Conservation (phyloP, 305 asterid genomes). For the Fraxinus angustifolia region DNA sequence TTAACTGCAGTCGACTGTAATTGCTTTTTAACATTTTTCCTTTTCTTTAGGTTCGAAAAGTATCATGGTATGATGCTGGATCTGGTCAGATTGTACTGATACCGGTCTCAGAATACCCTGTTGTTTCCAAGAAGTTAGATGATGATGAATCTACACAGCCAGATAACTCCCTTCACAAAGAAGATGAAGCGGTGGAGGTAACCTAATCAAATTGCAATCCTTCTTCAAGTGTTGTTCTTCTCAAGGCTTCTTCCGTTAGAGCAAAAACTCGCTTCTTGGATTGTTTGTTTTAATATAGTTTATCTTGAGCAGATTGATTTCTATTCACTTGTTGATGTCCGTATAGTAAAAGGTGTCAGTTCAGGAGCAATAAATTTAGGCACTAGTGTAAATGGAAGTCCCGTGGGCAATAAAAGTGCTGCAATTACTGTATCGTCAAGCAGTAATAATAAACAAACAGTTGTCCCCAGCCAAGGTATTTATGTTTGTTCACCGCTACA, state of each 20-base stretch:
- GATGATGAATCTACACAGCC: constrained; percentile 45
- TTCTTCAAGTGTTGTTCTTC: background rate
- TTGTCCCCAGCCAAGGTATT: constrained; percentile 45
- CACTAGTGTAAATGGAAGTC: constrained; percentile 34
- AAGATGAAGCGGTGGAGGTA: constrained; percentile 93
- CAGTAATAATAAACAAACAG: constrained; percentile 35
- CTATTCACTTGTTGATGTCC: constrained; percentile 67
- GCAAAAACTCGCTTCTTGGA: background rate
- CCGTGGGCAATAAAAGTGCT: constrained; percentile 31
- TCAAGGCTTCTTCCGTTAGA: background rate
- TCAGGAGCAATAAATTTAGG: constrained; percentile 32
- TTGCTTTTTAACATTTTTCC: constrained; percentile 18
- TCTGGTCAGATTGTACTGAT: constrained; percentile 45
- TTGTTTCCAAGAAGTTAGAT: constrained; percentile 35
- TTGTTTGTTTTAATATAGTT: constrained; percentile 17
- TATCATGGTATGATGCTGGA: constrained; percentile 45
- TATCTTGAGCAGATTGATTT: constrained; percentile 60
- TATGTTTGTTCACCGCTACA: background rate
- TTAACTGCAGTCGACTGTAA: background rate
- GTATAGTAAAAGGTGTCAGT: constrained; percentile 40
- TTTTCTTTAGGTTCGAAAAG: constrained; percentile 67
- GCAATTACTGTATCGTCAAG: constrained; percentile 23
- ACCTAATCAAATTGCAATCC: constrained; percentile 2
- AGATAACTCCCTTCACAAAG: constrained; percentile 51
- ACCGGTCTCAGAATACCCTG: constrained; percentile 68